Base-by-base conservation (phyloP, 768 basidiomycete genomes). In the Agrocybe pediades region DNA sequence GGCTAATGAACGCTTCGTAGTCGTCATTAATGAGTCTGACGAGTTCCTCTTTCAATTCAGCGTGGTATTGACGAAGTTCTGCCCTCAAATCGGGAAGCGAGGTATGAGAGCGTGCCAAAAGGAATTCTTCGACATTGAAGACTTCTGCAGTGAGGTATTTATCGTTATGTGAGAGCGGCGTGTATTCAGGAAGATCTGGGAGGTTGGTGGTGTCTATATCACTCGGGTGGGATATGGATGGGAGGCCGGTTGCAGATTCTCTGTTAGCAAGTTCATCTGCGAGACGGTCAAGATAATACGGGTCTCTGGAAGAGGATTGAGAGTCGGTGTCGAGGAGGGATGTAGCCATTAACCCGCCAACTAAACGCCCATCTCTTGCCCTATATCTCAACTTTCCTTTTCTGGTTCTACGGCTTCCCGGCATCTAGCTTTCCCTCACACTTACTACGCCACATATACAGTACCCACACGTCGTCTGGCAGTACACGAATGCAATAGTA, bases 21-120 rank as follows among this genome's bases (percentile, higher is more conserved):
- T 98, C 97, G 62, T 94, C 89, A 70, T 99, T 98, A 68, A 98
- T 97, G 64, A 98, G 84, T 63, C 86, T 86, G 25, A 98, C 94
- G 29, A 99, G 81, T 67, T 97, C 96, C 67, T 95, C 92, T 69
- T 96, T 94, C 58, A 99, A 73, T 9, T 79, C 74, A 0, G 84
- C 82, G 55, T 93, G 77, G 68, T 98, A 98, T 48, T 92, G 86
- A 26, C 94, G 82, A 19, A 99, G 76, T 67, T 99, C 95, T 3
- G 83, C 71, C 49, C 95, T 87, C 26, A 98, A 77, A 68, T 98
- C 96, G 25, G 89, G 86, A 17, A 97, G 79, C 9, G 93, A 91
- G 0, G 88, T 89, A 61, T 92, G 86, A 24, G 88, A 79, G 42
- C 95, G 84, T 11, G 92, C 92, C 40, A 95, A 82, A 2, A 98